Percentiles rank a stretch among this genome's conserved stretches.
Evolutionary conservation across 1,284 basidiomycete species (phyloP).

Genomic region (Pseudozyma thailandica): DNA sequence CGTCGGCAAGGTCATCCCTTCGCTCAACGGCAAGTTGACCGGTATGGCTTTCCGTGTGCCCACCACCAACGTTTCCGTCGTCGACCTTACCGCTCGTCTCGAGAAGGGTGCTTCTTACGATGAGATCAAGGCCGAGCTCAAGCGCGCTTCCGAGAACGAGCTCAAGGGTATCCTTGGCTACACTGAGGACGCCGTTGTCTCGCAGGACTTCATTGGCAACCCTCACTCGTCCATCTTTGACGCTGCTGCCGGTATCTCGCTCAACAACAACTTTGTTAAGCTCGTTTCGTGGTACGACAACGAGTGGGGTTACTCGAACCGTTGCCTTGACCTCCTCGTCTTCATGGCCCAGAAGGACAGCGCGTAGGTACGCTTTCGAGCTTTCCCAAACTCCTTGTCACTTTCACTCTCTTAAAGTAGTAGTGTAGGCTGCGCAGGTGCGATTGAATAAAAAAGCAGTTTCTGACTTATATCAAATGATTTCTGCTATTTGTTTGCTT

Average conservation of each 20-base stretch:
- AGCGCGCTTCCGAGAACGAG: slow-evolving; percentile 79
- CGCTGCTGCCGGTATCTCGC: slow-evolving; percentile 88
- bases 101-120: slow-evolving; percentile 85
- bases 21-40: slow-evolving; percentile 92
- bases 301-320: slow-evolving; percentile 95
- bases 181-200: slow-evolving; percentile 95
- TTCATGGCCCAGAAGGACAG: slow-evolving; percentile 77
- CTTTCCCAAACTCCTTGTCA: too few relatives aligned
- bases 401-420: neutral
- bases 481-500: too few relatives aligned
- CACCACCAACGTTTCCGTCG: slow-evolving; percentile 95
- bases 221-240: slow-evolving; percentile 76
- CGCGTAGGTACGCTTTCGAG: slow-evolving; percentile 57
- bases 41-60: slow-evolving; percentile 98
- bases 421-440: too few relatives aligned
- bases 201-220: slow-evolving; percentile 74
- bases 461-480: too few relatives aligned
- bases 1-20: slow-evolving; percentile 98
- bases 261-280: slow-evolving; percentile 95
- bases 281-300: slow-evolving; percentile 85
- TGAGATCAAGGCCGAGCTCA: slow-evolving; percentile 88
- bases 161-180: slow-evolving; percentile 87
- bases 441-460: too few relatives aligned
- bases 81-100: slow-evolving; percentile 93
- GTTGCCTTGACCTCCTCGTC: slow-evolving; percentile 89